A percentile compares a stretch with the other conserved stretches of the same genome.
Evolutionary conservation across 2,329 filamentous ascomycete species (phyloP).

Genomic region (Canariomyces notabilis): DNA sequence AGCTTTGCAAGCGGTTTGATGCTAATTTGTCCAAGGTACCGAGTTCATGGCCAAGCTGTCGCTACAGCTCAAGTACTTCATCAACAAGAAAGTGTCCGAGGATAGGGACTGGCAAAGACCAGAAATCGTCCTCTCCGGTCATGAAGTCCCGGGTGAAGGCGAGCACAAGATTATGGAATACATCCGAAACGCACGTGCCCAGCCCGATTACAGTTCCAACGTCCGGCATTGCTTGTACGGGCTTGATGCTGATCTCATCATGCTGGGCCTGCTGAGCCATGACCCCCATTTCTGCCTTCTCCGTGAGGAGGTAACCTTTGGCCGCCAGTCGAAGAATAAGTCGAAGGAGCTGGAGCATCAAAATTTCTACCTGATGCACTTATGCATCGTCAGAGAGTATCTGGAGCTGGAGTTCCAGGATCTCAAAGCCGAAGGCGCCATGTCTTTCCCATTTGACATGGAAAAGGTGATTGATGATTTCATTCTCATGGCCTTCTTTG

Average conservation of each 20-base stretch:
- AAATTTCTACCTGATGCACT: slow-evolving; percentile 95
- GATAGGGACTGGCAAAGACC: slow-evolving; percentile 97
- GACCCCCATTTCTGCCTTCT: slow-evolving; percentile 97
- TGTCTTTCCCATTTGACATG: slow-evolving; percentile 82
- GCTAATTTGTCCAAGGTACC: slow-evolving; percentile 46
- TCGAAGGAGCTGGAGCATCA: slow-evolving; percentile 97
- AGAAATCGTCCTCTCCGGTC: slow-evolving; percentile 91
- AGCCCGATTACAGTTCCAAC: slow-evolving; percentile 87
- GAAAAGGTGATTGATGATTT: slow-evolving; percentile 98
- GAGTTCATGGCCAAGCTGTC: slow-evolving; percentile 98
- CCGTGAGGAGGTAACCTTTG: slow-evolving; percentile 96
- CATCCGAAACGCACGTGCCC: slow-evolving; percentile 93
- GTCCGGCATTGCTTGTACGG: slow-evolving; percentile 96
- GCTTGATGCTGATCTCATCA: slow-evolving; percentile 94
- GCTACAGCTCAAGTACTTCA: slow-evolving; percentile 91
- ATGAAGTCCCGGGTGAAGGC: slow-evolving; percentile 95
- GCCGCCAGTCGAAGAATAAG: slow-evolving; percentile 78
- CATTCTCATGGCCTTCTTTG: slow-evolving; percentile 98
- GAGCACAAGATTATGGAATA: slow-evolving; percentile 99
- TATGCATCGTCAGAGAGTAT: slow-evolving; percentile 97
- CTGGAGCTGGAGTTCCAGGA: slow-evolving; percentile 96
- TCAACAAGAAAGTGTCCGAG: slow-evolving; percentile 97
- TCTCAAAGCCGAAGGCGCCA: slow-evolving; percentile 61
- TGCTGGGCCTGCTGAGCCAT: slow-evolving; percentile 94
- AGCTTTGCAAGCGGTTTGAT: neutral